These are phyloP conservation scores for Phellopilus nigrolimitatus DNA, from an alignment of 1,284 basidiomycete species.

Conservation along the genomic window DNA sequence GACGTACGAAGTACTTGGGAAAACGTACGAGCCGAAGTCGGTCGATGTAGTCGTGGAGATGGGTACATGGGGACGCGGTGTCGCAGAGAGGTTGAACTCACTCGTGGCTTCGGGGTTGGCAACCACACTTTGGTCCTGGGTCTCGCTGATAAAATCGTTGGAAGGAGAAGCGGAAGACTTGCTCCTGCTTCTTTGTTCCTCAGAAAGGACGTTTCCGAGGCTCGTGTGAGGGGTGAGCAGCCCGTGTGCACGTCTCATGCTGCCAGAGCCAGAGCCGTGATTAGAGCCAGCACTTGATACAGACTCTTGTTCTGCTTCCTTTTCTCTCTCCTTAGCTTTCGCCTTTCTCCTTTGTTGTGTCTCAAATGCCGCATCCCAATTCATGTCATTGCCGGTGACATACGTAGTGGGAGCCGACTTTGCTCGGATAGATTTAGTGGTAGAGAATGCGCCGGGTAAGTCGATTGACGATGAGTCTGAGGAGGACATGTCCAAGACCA, in stretches of 20 bases:
- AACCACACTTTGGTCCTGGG: not conserved
- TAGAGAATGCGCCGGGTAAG: not conserved
- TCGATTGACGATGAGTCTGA: not conserved
- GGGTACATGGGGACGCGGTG: not conserved
- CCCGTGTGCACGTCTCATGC: slow-evolving; percentile 1
- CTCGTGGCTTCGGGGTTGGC: not conserved
- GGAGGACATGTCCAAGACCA: not conserved
- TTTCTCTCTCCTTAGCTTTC: not conserved
- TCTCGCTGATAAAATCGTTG: not conserved
- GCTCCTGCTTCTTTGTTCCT: not conserved
- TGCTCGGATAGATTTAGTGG: not conserved
- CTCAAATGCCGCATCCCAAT: not conserved
- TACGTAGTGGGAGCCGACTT: slow-evolving; percentile 7
- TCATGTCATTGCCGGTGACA: slow-evolving; percentile 1
- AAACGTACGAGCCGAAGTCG: not conserved
- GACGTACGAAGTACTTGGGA: too few species aligned
- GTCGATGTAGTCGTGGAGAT: not conserved
- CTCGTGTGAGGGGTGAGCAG: slow-evolving; percentile 14
- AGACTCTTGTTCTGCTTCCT: not conserved
- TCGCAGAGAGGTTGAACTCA: not conserved
- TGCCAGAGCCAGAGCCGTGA: not conserved
- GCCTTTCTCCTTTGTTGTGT: too few species aligned
- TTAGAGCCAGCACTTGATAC: not conserved
- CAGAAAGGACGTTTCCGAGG: not conserved
- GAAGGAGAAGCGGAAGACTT: not conserved